phyloP scores from a whole-genome alignment of 257 asterid species.

The Parsonsia alboflavescens region DNA sequence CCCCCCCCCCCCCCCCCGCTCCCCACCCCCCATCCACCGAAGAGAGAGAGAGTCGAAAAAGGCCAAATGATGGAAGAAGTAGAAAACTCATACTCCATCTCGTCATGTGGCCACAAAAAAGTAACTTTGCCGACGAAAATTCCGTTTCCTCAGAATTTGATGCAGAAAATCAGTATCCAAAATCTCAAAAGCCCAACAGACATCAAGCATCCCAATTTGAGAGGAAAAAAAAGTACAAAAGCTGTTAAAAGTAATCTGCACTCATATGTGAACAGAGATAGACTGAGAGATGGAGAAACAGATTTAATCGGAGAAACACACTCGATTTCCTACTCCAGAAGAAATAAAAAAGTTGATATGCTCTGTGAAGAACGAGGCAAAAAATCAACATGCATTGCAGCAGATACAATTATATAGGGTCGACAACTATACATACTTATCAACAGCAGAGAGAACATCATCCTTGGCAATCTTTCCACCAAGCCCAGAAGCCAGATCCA shows the following conservation, averaged over 20 bases:
- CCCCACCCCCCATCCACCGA: neutral
- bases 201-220: neutral
- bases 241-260: neutral
- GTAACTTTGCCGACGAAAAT: neutral
- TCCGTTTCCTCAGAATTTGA: neutral
- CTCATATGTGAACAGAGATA: neutral
- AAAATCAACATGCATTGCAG: conserved; percentile 8
- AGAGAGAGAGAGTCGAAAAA: neutral
- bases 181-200: neutral
- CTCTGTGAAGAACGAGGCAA: neutral
- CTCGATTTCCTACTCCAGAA: neutral
- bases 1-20: no score
- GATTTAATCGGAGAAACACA: neutral
- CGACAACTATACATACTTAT: conserved; percentile 38
- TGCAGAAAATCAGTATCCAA: neutral
- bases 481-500: conserved; percentile 89
- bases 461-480: conserved; percentile 80
- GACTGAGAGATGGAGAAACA: neutral
- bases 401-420: neutral
- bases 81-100: neutral
- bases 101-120: neutral
- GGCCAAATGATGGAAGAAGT: neutral
- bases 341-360: neutral
- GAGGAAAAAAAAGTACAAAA: neutral
- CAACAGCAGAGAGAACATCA: conserved; percentile 81